Evolutionary conservation across 2,329 filamentous ascomycete genomes (phyloP), one percentile per base, ranked within the genome.

Genomic region (Septoria linicola): DNA sequence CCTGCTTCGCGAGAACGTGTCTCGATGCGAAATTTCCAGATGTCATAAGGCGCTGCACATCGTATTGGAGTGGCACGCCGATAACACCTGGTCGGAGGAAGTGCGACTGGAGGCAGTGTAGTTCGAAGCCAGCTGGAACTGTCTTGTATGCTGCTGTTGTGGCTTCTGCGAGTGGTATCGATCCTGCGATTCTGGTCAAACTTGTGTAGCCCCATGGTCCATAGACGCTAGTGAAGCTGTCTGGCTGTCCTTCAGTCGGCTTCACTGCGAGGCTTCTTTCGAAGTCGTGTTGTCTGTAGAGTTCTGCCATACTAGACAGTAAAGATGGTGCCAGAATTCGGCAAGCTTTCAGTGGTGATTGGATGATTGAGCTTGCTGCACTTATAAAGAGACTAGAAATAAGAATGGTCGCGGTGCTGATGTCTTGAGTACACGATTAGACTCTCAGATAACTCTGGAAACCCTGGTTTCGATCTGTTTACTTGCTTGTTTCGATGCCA

Each of bases 91-190:
- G 36, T 16, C 30, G 16, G 39, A 40, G 39, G 27, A 49, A 49
- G 8, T 49, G 36, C 17, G 36, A 36, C 35, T 49, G 46, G 2
- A 41, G 8, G 14, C 39, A 41, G 21, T 49, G 36, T 16, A 49
- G 27, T 2, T 13, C 27, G 17, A 49, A 41, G 10, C 8, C 46
- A 1, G 36, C 8, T 3, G 46, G 46, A 2, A 49, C 46, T 6
- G 46, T 49, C 19, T 49, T 49, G n/a, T 42, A 32, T 16, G 46
- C 46, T 14, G 46, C 46, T 4, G 39, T 30, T 2, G 46, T 13
- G 19, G 23, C 46, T 34, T 49, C 46, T 2, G 17, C 27, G 4
- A 49, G 25, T n/a, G 27, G 37, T 7, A 49, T 34, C 8, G 46
- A 49, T 7, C 46, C 46, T 34, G 37, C 46, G 27, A 41, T 34